Base-by-base conservation (phyloP, 1,284 basidiomycete species). In the Pterula multifida region DNA sequence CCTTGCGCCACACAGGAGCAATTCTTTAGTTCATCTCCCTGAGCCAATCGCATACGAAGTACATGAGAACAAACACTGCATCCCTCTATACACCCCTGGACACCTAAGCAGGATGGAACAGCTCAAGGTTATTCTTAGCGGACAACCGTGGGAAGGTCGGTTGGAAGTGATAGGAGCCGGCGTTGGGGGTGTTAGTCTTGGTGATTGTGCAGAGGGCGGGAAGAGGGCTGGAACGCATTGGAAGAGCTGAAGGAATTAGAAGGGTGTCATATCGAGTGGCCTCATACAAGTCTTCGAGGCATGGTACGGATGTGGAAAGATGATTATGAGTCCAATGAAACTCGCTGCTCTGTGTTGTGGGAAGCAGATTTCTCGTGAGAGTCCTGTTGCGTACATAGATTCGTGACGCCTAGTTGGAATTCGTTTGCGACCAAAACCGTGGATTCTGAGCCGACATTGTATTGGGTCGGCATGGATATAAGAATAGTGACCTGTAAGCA, bases 111-210 rank as follows among this genome's bases (percentile, higher is more conserved):
- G 91, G 12, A 79, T 95, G 73, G 60, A 63, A 11, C 77, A 84
- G 56, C 60, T 96, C 45, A 69, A 72, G 49, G 55, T 60, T 4
- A 68, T 67, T 3, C 63, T 90, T 45, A 52, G 48, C 21, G 60
- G 57, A 9, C 62, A 60, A 36, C 58, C 61, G 22, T 88, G 82
- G 78, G 65, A 64, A 0, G 78, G 76, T 2, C 70, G 73, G 53
- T 60, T 96, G 54, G 81, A 81, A 39, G 72, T 97, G 1, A 70
- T 89, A 1, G 95, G 95, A 1, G 88, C 90, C 3, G 90, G 90
- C 9, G 89, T 93, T 26, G 81, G 78, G 0, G 94, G 92, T 0
- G 90, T 95, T 1, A 93, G 92, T 52, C 76, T 97, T 3, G 90
- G 88, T 15, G 94, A 97, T 61, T 94, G 91, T 62, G 77, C 95